Evolutionary conservation across 768 basidiomycete genomes (phyloP).

Genomic region (Leccinellum albellum): DNA sequence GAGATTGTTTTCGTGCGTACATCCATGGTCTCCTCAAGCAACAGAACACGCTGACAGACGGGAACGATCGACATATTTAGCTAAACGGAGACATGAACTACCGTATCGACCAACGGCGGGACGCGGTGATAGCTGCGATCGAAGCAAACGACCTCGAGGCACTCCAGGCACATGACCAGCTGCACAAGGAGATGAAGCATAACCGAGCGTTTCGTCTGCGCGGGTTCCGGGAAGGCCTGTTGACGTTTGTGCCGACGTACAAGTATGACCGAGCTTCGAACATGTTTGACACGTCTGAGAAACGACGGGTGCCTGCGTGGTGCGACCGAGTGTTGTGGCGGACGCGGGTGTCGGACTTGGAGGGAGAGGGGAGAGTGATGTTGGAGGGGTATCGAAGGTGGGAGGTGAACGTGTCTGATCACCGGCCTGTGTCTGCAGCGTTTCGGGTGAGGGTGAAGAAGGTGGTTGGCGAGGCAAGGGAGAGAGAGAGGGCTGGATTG

Average conservation of each 20-base stretch:
- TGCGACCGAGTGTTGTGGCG: slow-evolving; percentile 92
- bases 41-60: background rate
- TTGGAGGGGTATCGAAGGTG: slow-evolving; percentile 75
- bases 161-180: slow-evolving; percentile 79
- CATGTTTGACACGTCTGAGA: slow-evolving; percentile 86
- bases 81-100: slow-evolving; percentile 96
- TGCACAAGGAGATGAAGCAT: slow-evolving; percentile 80
- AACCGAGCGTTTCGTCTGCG: slow-evolving; percentile 89
- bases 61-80: slow-evolving; percentile 35
- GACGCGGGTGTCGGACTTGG: slow-evolving; percentile 26
- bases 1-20: slow-evolving; percentile 78
- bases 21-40: background rate
- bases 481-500: slow-evolving; percentile 52
- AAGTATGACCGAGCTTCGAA: slow-evolving; percentile 82
- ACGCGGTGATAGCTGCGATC: slow-evolving; percentile 70
- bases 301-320: slow-evolving; percentile 89
- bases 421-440: slow-evolving; percentile 81
- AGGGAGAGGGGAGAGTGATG: slow-evolving; percentile 52
- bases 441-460: slow-evolving; percentile 74
- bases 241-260: slow-evolving; percentile 88
- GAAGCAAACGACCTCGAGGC: slow-evolving; percentile 59
- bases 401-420: slow-evolving; percentile 87
- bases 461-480: slow-evolving; percentile 57
- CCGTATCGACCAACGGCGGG: slow-evolving; percentile 90
- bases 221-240: slow-evolving; percentile 74